phyloP scores from a whole-genome alignment of 257 asterid species.

The Forsythia viridissima region DNA sequence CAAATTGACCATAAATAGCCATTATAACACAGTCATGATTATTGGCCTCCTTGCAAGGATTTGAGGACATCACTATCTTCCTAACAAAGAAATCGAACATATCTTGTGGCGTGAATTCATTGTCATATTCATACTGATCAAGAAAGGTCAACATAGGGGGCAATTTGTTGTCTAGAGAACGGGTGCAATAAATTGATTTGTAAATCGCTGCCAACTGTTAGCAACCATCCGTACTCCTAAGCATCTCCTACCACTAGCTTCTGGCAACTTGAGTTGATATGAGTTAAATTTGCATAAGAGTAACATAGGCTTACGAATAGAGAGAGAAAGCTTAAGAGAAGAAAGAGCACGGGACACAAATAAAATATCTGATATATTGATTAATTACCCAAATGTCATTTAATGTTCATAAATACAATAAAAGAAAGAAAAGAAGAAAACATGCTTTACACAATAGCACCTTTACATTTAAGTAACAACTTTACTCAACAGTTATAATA shows the following conservation, averaged over 20 bases:
- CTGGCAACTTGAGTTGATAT: neutral
- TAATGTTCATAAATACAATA: too few relatives aligned
- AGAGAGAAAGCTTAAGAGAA: too few relatives aligned
- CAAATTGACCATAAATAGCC: neutral
- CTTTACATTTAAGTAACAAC: too few relatives aligned
- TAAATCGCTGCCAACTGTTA: neutral
- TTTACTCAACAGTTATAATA: too few relatives aligned
- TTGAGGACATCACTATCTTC: neutral
- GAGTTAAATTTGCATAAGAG: too few relatives aligned
- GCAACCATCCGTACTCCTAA: neutral
- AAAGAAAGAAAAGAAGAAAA: too few relatives aligned
- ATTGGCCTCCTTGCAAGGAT: neutral
- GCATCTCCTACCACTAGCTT: neutral
- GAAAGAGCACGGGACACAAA: too few relatives aligned
- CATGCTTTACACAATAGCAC: too few relatives aligned
- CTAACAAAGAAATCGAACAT: neutral
- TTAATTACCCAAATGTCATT: too few relatives aligned
- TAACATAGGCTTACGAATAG: too few relatives aligned
- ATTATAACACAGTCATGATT: neutral
- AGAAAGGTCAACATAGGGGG: neutral
- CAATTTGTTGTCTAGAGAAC: neutral
- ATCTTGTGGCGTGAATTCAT: neutral
- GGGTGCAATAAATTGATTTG: neutral
- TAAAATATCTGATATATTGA: too few relatives aligned
- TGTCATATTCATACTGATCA: neutral